A percentile compares a stretch with the other conserved stretches of the same genome.
Evolutionary conservation across 129 eudicot species (phyloP).

Genomic region (Silybum marianum): DNA sequence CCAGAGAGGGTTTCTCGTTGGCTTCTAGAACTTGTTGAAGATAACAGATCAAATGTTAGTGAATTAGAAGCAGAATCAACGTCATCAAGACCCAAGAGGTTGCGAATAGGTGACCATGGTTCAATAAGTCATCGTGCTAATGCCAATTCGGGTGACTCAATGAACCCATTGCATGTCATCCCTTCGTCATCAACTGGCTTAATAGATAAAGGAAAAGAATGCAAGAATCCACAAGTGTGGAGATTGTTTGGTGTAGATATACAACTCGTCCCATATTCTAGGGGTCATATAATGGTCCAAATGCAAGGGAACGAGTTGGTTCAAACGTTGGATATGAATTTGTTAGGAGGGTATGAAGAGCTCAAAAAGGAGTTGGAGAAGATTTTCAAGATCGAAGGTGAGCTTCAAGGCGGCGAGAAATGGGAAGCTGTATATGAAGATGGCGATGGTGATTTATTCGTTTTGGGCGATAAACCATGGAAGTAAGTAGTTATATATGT

Average conservation of each 20-base stretch:
- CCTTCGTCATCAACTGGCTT: neutral
- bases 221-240: neutral
- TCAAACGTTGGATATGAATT: slow-evolving; percentile 53
- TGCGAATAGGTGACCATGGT: neutral
- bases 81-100: neutral
- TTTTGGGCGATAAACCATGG: slow-evolving; percentile 81
- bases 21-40: slow-evolving; percentile 56
- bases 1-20: slow-evolving; percentile 70
- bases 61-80: neutral
- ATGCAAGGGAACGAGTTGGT: slow-evolving; percentile 77
- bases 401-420: slow-evolving; percentile 50
- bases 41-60: neutral
- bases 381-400: slow-evolving; percentile 64
- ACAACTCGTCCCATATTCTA: neutral
- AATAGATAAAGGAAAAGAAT: neutral
- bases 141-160: neutral
- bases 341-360: slow-evolving; percentile 50
- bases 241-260: neutral
- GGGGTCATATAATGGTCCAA: slow-evolving; percentile 58
- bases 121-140: neutral
- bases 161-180: neutral
- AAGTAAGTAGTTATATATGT: slow-evolving; percentile 33
- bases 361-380: slow-evolving; percentile 58
- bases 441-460: slow-evolving; percentile 76
- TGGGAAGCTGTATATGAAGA: slow-evolving; percentile 75